Conservation (phyloP, 2,329 filamentous ascomycete species). For the Trichoderma sp. region DNA sequence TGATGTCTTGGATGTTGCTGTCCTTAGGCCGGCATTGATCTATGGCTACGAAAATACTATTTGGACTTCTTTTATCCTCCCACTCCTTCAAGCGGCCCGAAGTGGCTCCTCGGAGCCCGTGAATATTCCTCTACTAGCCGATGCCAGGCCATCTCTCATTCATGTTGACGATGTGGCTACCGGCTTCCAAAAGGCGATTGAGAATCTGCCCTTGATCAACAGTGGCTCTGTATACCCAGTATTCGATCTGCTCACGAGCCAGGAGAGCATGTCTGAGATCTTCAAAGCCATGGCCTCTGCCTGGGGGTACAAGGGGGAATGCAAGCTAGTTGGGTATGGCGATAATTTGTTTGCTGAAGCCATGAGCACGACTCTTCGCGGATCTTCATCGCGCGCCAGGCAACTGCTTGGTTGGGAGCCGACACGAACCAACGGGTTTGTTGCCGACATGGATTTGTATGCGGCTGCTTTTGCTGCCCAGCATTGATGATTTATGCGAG, state of each 20-base stretch:
- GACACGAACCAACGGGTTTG: slow-evolving; percentile 11
- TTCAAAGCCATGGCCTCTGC: slow-evolving; percentile 7
- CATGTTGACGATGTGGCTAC: slow-evolving; percentile 17
- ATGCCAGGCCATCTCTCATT: slow-evolving; percentile 3
- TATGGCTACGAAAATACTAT: slow-evolving; percentile 20
- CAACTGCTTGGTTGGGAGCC: slow-evolving; percentile 21
- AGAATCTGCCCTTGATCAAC: slow-evolving; percentile 18
- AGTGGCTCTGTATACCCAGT: slow-evolving; percentile 18
- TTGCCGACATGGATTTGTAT: slow-evolving; percentile 18
- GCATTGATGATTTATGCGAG: not conserved
- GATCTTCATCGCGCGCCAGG: slow-evolving; percentile 18
- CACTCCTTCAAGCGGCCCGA: slow-evolving; percentile 18
- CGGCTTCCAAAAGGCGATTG: slow-evolving; percentile 19
- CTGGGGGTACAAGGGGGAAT: slow-evolving; percentile 15
- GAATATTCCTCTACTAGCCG: slow-evolving; percentile 6
- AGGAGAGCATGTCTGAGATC: slow-evolving; percentile 20
- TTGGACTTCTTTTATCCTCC: slow-evolving; percentile 20
- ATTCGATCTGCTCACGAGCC: slow-evolving; percentile 20
- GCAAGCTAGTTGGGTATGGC: slow-evolving; percentile 13
- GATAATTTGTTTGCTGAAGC: slow-evolving; percentile 18
- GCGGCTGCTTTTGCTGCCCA: slow-evolving; percentile 20
- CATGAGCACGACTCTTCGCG: slow-evolving; percentile 20
- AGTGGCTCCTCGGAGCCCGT: not conserved
- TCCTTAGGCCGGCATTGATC: slow-evolving; percentile 19
- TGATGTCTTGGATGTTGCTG: slow-evolving; percentile 18